These are phyloP conservation scores for Myxozyma melibiosi DNA, from an alignment of 805 yeast species.

Conservation along the genomic window DNA sequence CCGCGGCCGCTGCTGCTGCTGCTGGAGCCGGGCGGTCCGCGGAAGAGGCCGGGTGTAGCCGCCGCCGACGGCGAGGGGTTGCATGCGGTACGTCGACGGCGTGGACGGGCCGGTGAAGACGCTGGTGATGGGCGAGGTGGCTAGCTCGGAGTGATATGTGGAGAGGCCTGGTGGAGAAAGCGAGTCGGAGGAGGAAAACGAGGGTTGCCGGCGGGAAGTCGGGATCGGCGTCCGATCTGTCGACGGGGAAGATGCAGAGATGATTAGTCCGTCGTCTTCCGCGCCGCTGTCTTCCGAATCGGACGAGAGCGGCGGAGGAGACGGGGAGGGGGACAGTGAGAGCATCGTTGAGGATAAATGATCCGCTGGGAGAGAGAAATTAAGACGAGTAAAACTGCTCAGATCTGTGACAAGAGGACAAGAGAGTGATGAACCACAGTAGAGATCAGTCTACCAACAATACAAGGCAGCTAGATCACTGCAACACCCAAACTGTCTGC, in stretches of 20 bases:
- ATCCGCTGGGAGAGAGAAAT: no score
- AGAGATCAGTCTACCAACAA: no score
- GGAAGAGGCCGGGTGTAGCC: constrained; percentile 15
- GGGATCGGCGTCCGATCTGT: neutral
- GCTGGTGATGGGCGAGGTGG: constrained; percentile 33
- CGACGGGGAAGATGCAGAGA: constrained; percentile 2
- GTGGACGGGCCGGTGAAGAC: constrained; percentile 14
- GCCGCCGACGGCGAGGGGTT: constrained; percentile 15
- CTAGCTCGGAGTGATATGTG: constrained; percentile 33
- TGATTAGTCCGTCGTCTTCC: constrained; percentile 2
- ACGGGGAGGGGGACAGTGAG: constrained; percentile 21
- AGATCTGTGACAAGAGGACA: no score
- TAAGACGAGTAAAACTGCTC: no score
- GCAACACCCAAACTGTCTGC: no score
- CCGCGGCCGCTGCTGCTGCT: neutral
- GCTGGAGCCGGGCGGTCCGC: neutral
- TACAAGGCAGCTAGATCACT: no score
- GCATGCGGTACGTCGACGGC: neutral
- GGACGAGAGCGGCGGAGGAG: constrained; percentile 17
- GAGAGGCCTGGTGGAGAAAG: constrained; percentile 24
- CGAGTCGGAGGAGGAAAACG: constrained; percentile 6
- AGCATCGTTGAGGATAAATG: constrained; percentile 18
- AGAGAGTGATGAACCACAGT: no score
- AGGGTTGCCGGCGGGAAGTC: neutral
- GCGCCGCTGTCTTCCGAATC: constrained; percentile 6